Conservation (phyloP, 108 stramenopile species). For the Schizochytrium sp. region DNA sequence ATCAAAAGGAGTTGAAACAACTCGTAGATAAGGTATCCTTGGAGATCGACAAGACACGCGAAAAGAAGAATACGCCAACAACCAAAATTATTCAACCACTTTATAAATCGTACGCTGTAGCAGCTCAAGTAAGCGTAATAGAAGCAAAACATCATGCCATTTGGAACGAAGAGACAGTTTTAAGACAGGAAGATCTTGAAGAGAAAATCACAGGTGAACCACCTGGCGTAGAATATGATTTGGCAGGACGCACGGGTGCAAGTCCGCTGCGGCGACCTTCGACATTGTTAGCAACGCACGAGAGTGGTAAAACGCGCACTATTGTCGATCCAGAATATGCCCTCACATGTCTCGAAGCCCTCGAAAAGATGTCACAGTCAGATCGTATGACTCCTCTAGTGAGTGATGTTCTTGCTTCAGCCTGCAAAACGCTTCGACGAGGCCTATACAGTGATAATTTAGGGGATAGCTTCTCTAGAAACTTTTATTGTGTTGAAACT, state of each 20-base stretch:
- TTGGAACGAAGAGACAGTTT: neutral
- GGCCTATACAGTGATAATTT: neutral
- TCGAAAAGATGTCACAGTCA: neutral
- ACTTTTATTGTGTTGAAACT: constrained; percentile 15
- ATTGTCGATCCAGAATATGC: constrained; percentile 1
- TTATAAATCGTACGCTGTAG: neutral
- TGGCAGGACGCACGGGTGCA: neutral
- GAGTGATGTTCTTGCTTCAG: neutral
- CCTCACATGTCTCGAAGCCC: neutral
- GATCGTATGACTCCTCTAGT: neutral
- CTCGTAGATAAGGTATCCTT: no score
- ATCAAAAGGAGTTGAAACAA: no score
- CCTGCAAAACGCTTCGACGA: neutral
- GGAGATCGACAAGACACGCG: no score
- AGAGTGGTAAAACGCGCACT: neutral
- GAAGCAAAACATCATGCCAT: constrained; percentile 19
- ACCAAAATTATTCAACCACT: neutral
- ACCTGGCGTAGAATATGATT: neutral
- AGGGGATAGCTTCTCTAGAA: neutral
- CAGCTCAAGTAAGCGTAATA: neutral
- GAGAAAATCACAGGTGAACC: constrained; percentile 26
- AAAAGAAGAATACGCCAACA: no score
- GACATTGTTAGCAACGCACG: neutral
- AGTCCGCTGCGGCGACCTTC: neutral
- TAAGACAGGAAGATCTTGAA: neutral